phyloP scores from a whole-genome alignment of 495 filamentous ascomycete species.

The Stereocaulon alpinum region DNA sequence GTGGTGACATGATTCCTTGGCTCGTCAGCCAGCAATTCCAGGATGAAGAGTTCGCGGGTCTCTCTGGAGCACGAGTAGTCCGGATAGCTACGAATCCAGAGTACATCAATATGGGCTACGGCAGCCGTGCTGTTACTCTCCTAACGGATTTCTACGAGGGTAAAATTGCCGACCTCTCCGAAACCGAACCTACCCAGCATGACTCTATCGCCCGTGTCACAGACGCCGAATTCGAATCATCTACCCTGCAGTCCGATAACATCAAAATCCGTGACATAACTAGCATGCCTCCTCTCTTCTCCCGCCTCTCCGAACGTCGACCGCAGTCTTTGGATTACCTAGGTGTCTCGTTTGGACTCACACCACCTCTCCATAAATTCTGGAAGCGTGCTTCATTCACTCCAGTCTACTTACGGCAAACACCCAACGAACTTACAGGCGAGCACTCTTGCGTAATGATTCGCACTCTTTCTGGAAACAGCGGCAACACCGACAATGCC shows the following conservation, averaged over 20 bases:
- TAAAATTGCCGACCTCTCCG: slow-evolving; percentile 75
- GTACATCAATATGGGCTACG: slow-evolving; percentile 90
- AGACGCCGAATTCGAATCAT: slow-evolving; percentile 69
- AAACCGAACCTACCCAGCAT: slow-evolving; percentile 41
- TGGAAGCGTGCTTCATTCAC: slow-evolving; percentile 84
- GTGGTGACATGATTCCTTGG: slow-evolving; percentile 96
- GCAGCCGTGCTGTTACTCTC: slow-evolving; percentile 73
- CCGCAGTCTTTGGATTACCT: slow-evolving; percentile 81
- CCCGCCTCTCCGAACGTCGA: slow-evolving; percentile 73
- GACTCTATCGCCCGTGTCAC: slow-evolving; percentile 68
- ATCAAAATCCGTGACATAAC: slow-evolving; percentile 83
- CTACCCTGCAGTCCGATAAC: slow-evolving; percentile 72
- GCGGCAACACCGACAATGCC: slow-evolving; percentile 53
- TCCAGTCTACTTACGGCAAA: slow-evolving; percentile 92
- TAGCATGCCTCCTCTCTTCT: slow-evolving; percentile 85
- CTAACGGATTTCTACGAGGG: slow-evolving; percentile 90
- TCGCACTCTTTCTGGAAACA: slow-evolving; percentile 54
- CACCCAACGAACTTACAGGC: slow-evolving; percentile 88
- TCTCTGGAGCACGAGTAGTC: slow-evolving; percentile 86
- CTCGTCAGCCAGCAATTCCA: slow-evolving; percentile 97
- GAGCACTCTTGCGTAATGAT: slow-evolving; percentile 99
- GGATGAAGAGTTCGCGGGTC: slow-evolving; percentile 88
- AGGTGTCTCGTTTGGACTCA: slow-evolving; percentile 92
- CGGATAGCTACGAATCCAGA: slow-evolving; percentile 96
- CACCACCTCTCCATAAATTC: slow-evolving; percentile 82